These are phyloP conservation scores for Leccinum pellstonianum DNA, from an alignment of 768 basidiomycete genomes.

Conservation along the genomic window DNA sequence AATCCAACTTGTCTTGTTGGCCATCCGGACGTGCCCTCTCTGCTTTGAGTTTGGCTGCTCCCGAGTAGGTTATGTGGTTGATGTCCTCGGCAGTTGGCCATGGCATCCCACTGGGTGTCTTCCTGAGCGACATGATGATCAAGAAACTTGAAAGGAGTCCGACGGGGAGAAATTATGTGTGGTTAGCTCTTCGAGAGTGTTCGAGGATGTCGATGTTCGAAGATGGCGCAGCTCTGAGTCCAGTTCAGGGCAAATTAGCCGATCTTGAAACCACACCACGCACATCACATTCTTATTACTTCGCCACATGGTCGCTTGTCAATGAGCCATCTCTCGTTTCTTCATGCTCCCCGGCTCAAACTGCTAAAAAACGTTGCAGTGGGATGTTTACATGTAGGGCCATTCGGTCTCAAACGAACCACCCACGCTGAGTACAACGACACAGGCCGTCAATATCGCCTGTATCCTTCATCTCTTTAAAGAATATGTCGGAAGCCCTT, in stretches of 20 bases:
- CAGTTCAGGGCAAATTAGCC: not conserved
- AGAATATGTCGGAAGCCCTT: constrained; percentile 57
- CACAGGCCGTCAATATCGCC: constrained; percentile 54
- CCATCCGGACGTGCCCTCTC: constrained; percentile 29
- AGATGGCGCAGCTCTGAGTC: not conserved
- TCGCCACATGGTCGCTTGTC: not conserved
- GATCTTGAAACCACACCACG: not conserved
- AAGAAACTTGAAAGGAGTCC: not conserved
- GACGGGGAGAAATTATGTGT: not conserved
- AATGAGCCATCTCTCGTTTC: constrained; percentile 19
- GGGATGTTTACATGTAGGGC: constrained; percentile 31
- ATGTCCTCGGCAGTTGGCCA: constrained; percentile 28
- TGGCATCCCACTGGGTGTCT: constrained; percentile 1
- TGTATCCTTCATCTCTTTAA: constrained; percentile 63
- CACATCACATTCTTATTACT: not conserved
- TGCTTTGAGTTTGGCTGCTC: constrained; percentile 29
- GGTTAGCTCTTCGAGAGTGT: not conserved
- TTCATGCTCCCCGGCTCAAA: constrained; percentile 13
- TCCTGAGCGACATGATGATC: constrained; percentile 19
- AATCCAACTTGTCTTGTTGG: constrained; percentile 31
- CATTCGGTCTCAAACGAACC: not conserved
- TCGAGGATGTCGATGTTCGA: not conserved
- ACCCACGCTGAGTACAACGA: constrained; percentile 4
- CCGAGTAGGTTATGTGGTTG: constrained; percentile 27
- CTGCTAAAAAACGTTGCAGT: constrained; percentile 22